Evolutionary conservation across 306 rosid species (phyloP).

Genomic region (Lathyrus tuberosus): DNA sequence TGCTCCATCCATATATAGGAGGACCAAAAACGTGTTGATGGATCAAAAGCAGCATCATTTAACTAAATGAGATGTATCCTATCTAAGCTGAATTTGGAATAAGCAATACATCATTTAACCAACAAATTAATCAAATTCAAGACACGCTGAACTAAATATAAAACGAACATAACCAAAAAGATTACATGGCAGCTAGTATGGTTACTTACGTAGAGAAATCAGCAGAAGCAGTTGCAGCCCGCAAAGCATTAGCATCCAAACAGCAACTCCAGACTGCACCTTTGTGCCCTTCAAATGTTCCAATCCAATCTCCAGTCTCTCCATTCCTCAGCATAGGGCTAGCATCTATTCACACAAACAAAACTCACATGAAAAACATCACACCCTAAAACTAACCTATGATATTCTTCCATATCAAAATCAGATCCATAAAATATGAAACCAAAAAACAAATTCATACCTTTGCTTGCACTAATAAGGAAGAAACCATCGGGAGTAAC

Average conservation of each 20-base stretch:
- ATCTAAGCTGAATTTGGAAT: neutral
- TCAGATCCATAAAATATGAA: neutral
- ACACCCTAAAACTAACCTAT: neutral
- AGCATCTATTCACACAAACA: constrained; percentile 59
- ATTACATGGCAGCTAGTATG: neutral
- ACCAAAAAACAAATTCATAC: constrained; percentile 40
- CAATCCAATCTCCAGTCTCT: constrained; percentile 99
- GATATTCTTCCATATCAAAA: neutral
- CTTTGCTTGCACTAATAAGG: constrained; percentile 98
- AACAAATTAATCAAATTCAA: neutral
- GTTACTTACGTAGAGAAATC: constrained; percentile 87
- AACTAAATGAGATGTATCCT: neutral
- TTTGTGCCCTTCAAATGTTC: constrained; percentile 97
- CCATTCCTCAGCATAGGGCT: constrained; percentile 98
- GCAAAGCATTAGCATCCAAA: constrained; percentile 90
- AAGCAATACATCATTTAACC: neutral
- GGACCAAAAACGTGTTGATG: neutral
- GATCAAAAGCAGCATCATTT: neutral
- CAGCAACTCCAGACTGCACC: constrained; percentile 99
- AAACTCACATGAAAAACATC: neutral
- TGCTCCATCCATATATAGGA: neutral
- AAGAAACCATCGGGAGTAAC: constrained; percentile 91
- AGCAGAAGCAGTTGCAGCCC: constrained; percentile 97
- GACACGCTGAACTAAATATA: neutral
- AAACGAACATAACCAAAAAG: neutral